A percentile compares a stretch with the other conserved stretches of the same genome.
Evolutionary conservation across 2,329 filamentous ascomycete species (phyloP).

Genomic region (Cordyceps sp.): DNA sequence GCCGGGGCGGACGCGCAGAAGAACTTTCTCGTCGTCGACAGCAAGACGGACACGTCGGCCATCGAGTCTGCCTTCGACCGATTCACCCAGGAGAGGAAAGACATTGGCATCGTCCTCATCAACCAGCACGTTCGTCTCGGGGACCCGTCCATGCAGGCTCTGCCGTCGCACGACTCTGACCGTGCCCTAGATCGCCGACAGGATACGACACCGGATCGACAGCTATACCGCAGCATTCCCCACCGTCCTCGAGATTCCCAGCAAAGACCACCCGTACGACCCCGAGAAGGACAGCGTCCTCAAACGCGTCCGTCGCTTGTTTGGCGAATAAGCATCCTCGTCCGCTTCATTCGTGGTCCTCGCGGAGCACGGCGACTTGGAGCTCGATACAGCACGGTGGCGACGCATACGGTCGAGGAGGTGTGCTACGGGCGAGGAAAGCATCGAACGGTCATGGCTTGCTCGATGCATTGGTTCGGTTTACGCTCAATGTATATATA

Average conservation of each 20-base stretch:
- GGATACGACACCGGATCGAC: conserved; percentile 81
- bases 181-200: conserved; percentile 61
- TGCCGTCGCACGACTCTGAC: conserved; percentile 6
- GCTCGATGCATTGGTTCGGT: too few relatives aligned
- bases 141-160: background rate
- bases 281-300: conserved; percentile 97
- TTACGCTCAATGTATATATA: too few relatives aligned
- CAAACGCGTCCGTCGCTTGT: conserved; percentile 57
- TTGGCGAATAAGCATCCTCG: conserved; percentile 42
- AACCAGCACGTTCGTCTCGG: conserved; percentile 87
- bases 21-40: conserved; percentile 95
- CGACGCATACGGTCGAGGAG: background rate
- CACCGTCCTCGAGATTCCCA: conserved; percentile 90
- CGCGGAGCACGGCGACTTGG: too few relatives aligned
- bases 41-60: conserved; percentile 72
- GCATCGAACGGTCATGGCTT: too few relatives aligned
- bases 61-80: conserved; percentile 84
- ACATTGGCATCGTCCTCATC: conserved; percentile 91
- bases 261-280: conserved; percentile 97
- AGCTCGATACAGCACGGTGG: background rate
- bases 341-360: too few relatives aligned
- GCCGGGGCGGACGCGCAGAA: conserved; percentile 77
- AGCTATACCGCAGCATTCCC: conserved; percentile 89
- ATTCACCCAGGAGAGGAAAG: conserved; percentile 81
- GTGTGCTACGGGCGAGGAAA: too few relatives aligned